These are phyloP conservation scores for Sporothrix euskadiensis DNA, from an alignment of 2,329 filamentous ascomycete species.

Conservation along the genomic window DNA sequence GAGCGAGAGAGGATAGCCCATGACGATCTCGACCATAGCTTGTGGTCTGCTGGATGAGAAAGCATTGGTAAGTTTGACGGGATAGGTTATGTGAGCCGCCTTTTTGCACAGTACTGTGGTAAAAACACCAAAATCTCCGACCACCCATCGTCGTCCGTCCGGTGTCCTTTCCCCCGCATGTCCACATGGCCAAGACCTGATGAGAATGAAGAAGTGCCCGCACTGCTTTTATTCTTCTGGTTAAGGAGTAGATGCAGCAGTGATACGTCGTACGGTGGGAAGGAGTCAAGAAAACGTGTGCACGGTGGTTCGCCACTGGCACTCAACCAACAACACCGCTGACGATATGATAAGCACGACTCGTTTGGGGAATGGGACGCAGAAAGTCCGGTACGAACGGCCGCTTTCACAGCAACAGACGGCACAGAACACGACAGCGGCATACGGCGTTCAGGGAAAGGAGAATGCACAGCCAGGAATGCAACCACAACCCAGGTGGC, in stretches of 20 bases:
- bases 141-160: background rate
- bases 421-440: background rate
- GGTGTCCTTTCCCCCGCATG: background rate
- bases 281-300: background rate
- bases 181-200: background rate
- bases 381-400: background rate
- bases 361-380: background rate
- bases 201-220: background rate
- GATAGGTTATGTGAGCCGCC: background rate
- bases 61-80: background rate
- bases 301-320: background rate
- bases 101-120: background rate
- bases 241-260: background rate
- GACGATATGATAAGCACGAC: conserved; percentile 5
- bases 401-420: background rate
- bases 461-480: background rate
- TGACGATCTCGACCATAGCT: background rate
- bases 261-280: background rate
- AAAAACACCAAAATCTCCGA: background rate
- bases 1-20: background rate
- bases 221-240: background rate
- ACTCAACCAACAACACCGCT: background rate
- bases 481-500: background rate
- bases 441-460: background rate
- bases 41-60: background rate